Conservation (phyloP, 2,329 filamentous ascomycete species). For the Nannizzia gypsea region DNA sequence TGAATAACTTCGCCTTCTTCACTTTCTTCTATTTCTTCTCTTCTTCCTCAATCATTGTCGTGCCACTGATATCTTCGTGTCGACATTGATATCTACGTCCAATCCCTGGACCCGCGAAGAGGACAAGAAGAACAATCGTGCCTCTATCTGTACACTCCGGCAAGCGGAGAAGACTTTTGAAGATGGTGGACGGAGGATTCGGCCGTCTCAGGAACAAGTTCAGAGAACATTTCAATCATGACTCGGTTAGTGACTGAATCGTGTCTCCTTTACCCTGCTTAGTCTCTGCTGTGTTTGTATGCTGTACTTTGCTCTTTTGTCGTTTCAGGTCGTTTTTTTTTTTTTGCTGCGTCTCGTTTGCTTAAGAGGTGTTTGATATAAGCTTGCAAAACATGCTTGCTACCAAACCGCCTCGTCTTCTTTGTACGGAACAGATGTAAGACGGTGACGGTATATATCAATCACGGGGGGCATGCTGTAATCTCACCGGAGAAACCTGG, state of each 20-base stretch:
- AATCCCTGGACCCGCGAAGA: neutral
- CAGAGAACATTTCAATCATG: conserved; percentile 6
- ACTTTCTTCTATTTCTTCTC: neutral
- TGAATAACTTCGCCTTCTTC: too few species aligned
- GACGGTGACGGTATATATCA: neutral
- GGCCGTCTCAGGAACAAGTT: conserved; percentile 10
- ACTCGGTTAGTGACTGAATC: conserved; percentile 16
- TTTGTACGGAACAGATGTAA: neutral
- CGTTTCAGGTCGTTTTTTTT: neutral
- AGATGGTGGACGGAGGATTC: conserved; percentile 9
- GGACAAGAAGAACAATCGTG: neutral
- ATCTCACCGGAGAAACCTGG: neutral
- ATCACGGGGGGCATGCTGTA: neutral
- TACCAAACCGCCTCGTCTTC: neutral
- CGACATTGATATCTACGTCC: neutral
- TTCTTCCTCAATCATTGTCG: neutral
- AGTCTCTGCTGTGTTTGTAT: too few species aligned
- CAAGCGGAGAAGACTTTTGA: neutral
- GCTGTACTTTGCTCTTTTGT: neutral
- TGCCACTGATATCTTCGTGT: too few species aligned
- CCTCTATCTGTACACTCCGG: neutral
- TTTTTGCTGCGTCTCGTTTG: neutral
- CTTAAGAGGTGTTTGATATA: neutral
- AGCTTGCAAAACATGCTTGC: neutral
- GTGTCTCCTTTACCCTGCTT: too few species aligned